A percentile compares a stretch with the other conserved stretches of the same genome.
Conservation (phyloP, 164 flowering plant species). For the Dillenia turbinata region DNA sequence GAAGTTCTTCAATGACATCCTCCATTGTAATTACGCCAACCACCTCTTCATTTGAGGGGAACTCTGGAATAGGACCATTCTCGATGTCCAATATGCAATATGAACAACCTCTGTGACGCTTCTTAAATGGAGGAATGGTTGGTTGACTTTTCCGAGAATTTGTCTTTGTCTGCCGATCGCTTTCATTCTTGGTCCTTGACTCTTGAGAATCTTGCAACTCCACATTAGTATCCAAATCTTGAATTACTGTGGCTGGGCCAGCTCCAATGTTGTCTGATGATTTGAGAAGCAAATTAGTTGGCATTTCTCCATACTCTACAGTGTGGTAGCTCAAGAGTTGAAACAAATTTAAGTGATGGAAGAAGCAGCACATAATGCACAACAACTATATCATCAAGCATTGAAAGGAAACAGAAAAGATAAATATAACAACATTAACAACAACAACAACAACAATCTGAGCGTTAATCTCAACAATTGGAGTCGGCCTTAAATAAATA, state of each 20-base stretch:
- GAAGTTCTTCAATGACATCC: constrained; percentile 98
- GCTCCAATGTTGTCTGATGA: constrained; percentile 16
- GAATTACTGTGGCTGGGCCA: constrained; percentile 7
- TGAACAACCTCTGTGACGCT: constrained; percentile 74
- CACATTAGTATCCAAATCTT: constrained; percentile 21
- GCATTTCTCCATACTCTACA: too few relatives aligned
- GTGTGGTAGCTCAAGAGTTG: too few relatives aligned
- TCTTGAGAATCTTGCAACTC: constrained; percentile 23
- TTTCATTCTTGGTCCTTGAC: constrained; percentile 26
- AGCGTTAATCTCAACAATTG: too few relatives aligned
- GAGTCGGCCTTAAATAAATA: too few relatives aligned
- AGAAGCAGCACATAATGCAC: neutral
- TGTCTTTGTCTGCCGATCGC: constrained; percentile 33
- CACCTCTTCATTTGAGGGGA: constrained; percentile 61
- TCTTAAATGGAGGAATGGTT: constrained; percentile 53
- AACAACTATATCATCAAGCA: neutral
- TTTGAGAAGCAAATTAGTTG: neutral
- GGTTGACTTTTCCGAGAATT: constrained; percentile 36
- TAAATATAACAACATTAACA: neutral
- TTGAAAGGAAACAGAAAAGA: neutral
- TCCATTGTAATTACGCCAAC: constrained; percentile 97
- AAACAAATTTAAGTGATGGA: neutral
- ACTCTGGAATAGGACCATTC: constrained; percentile 60
- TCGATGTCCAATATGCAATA: constrained; percentile 79
- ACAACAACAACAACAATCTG: too few relatives aligned